A percentile compares a stretch with the other conserved stretches of the same genome.
Evolutionary conservation across 2,329 filamentous ascomycete species (phyloP).

Genomic region (Curvularia eragrostidis): DNA sequence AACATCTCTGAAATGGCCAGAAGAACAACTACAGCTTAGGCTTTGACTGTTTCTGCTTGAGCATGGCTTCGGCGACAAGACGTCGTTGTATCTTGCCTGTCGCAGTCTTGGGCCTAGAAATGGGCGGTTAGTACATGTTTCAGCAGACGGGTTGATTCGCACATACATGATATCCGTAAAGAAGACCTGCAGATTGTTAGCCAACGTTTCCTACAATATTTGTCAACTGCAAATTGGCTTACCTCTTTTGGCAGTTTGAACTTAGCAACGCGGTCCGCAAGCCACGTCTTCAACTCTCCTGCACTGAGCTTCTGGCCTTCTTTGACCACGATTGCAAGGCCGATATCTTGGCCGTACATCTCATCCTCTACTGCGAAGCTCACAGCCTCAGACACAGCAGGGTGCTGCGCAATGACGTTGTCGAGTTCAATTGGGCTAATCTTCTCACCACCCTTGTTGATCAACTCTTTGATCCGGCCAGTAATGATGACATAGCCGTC

Average conservation of each 20-base stretch:
- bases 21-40: slow-evolving; percentile 57
- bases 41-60: slow-evolving; percentile 68
- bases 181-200: slow-evolving; percentile 64
- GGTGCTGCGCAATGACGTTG: slow-evolving; percentile 78
- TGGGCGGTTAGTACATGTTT: slow-evolving; percentile 15
- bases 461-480: slow-evolving; percentile 90
- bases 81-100: slow-evolving; percentile 87
- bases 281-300: slow-evolving; percentile 71
- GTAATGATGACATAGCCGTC: slow-evolving; percentile 87
- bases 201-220: slow-evolving; percentile 17
- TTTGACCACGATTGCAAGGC: slow-evolving; percentile 77
- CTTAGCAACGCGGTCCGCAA: slow-evolving; percentile 73
- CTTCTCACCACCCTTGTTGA: slow-evolving; percentile 90
- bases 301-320: slow-evolving; percentile 61
- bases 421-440: slow-evolving; percentile 88
- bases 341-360: slow-evolving; percentile 83
- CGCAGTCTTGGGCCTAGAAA: slow-evolving; percentile 74
- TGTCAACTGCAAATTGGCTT: slow-evolving; percentile 32
- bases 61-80: slow-evolving; percentile 85
- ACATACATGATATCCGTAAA: slow-evolving; percentile 75
- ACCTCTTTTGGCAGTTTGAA: slow-evolving; percentile 89
- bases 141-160: not conserved
- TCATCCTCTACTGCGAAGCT: slow-evolving; percentile 84
- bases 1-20: slow-evolving; percentile 4
- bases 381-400: slow-evolving; percentile 77